A percentile compares a stretch with the other conserved stretches of the same genome.
Conservation (phyloP, 2,329 filamentous ascomycete species). For the Parastagonospora nodorum region DNA sequence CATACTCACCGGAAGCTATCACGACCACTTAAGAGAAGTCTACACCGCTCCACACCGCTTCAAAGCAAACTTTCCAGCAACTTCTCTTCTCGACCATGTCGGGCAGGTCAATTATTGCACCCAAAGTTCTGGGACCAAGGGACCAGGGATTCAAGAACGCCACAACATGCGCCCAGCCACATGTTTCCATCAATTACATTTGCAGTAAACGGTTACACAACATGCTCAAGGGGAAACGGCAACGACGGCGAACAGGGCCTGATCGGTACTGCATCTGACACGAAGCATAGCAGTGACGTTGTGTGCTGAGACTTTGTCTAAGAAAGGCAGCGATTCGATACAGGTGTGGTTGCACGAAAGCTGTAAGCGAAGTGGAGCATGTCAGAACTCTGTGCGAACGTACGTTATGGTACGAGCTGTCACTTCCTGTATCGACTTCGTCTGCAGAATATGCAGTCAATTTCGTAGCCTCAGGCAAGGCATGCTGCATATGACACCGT, state of each 20-base stretch:
- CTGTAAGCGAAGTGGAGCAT: not conserved
- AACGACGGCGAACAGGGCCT: not conserved
- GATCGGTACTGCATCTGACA: not conserved
- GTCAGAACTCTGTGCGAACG: conserved; percentile 20
- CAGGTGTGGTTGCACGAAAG: conserved; percentile 4
- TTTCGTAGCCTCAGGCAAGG: too few relatives aligned
- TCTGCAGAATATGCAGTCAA: too few relatives aligned
- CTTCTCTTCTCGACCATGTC: not conserved
- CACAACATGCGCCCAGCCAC: not conserved
- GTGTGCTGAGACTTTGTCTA: not conserved
- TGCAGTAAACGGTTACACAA: not conserved
- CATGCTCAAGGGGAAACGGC: not conserved
- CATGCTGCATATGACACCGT: too few relatives aligned
- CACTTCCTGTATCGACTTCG: conserved; percentile 2
- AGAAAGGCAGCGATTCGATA: not conserved
- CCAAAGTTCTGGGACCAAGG: not conserved
- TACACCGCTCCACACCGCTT: conserved; percentile 27
- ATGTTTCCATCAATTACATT: not conserved
- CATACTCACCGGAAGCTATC: conserved; percentile 10
- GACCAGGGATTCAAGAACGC: not conserved
- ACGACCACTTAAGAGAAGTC: conserved; percentile 1
- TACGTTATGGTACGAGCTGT: conserved; percentile 13
- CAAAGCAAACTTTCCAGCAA: not conserved
- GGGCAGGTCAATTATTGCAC: not conserved
- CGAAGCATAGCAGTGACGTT: not conserved